Percentiles rank a stretch among this genome's conserved stretches.
Conservation (phyloP, 345 rosid species). For the Triadica sebifera region DNA sequence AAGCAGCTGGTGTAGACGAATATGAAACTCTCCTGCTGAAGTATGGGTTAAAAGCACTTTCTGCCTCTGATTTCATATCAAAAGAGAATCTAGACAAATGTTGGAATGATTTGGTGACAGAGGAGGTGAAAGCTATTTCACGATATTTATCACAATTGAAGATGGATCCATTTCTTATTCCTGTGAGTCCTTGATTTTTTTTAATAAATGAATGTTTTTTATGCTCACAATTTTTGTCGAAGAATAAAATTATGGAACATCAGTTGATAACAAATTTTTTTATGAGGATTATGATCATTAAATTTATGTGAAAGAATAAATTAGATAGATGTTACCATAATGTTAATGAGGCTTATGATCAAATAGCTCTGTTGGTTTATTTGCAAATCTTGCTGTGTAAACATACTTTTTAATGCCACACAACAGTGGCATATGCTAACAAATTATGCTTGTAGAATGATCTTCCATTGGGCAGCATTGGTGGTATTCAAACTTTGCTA, state of each 20-base stretch:
- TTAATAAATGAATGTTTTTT: slow-evolving; percentile 3
- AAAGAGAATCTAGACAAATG: slow-evolving; percentile 44
- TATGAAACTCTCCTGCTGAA: slow-evolving; percentile 35
- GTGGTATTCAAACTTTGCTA: slow-evolving; percentile 69
- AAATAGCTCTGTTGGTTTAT: slow-evolving; percentile 10
- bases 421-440: slow-evolving; percentile 16
- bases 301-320: too few species aligned
- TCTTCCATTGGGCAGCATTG: slow-evolving; percentile 42
- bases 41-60: slow-evolving; percentile 27
- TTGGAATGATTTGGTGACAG: slow-evolving; percentile 57
- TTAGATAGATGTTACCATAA: background rate
- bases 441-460: slow-evolving; percentile 53
- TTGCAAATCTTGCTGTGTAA: background rate
- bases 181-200: slow-evolving; percentile 50
- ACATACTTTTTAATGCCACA: slow-evolving; percentile 12
- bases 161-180: slow-evolving; percentile 55
- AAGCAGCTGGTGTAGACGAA: slow-evolving; percentile 49
- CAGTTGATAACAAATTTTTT: slow-evolving; percentile 20
- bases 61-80: slow-evolving; percentile 37
- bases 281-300: background rate
- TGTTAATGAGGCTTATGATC: slow-evolving; percentile 4
- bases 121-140: slow-evolving; percentile 77
- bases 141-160: slow-evolving; percentile 59
- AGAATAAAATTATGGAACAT: slow-evolving; percentile 11
- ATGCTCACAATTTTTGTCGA: slow-evolving; percentile 11